Percentiles rank a stretch among this genome's conserved stretches.
Conservation (phyloP, 805 yeast species). For the Teunomyces stri region DNA sequence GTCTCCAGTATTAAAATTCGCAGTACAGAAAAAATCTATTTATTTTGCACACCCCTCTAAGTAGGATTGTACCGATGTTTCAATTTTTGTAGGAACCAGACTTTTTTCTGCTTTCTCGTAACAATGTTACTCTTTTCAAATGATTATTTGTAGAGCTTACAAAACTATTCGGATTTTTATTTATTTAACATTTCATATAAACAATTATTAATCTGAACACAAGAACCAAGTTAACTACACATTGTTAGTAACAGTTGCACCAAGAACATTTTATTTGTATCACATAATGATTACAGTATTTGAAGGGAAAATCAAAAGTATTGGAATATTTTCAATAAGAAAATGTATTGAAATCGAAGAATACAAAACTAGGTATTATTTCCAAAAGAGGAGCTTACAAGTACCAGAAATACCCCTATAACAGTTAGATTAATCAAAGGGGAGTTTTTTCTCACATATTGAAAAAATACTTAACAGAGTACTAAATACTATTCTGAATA, state of each 20-base stretch:
- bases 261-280: not conserved
- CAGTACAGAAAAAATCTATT: too few species aligned
- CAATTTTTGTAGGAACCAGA: too few species aligned
- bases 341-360: not conserved
- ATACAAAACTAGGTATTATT: not conserved
- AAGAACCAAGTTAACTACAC: not conserved
- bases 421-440: not conserved
- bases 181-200: too few species aligned
- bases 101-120: too few species aligned
- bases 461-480: not conserved
- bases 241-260: not conserved
- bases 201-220: not conserved
- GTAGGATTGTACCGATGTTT: too few species aligned
- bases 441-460: not conserved
- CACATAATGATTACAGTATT: not conserved
- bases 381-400: not conserved
- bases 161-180: not conserved
- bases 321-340: too few species aligned
- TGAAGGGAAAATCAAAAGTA: not conserved
- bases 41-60: too few species aligned
- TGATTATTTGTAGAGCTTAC: not conserved
- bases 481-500: not conserved
- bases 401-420: not conserved
- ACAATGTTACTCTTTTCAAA: too few species aligned
- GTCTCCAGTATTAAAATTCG: too few species aligned